Base-by-base conservation (phyloP, 1,284 basidiomycete species). In the Boletus semigastroideus region DNA sequence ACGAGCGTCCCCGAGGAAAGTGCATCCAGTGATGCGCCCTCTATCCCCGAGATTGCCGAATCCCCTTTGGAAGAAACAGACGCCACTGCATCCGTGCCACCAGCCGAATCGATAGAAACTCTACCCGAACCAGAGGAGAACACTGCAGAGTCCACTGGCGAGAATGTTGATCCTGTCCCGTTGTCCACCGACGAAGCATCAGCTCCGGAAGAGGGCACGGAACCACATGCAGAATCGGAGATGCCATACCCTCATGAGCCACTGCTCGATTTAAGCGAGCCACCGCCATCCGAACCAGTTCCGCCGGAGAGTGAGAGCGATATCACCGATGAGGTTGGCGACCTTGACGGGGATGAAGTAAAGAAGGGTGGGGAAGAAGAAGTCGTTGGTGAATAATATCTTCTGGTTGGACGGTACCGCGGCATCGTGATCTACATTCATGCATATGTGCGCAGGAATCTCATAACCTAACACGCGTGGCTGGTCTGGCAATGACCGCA, bases 291-390 rank as follows among this genome's bases (percentile, higher is more conserved):
- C 41, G 65, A 67, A 38, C 66, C 66, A 8, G 56, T 68, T 30
- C 67, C 62, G 0, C 65, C 65, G 48, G 65, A 67, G 52, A 68
- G 57, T 43, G 65, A 71, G 48, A 69, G 68, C 57, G 65, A 71
- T 63, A 71, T 67, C 61, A 64, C 65, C 55, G 69, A 71, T 38
- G 67, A 71, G 48, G 62, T 42, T 40, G 55, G 47, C 52, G 61
- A 42, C 33, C 36, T 36, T 46, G 64, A 51, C 42, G 54, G 51
- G 40, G 47, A 67, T 55, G 63, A 65, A 53, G 45, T 47, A 36
- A 56, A 13, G 37, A 47, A 36, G 36, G 51, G 38, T 34, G 53
- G 43, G 39, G 65, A 49, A 53, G 55, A 58, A 52, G 62, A 49
- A 59, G 46, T 41, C 19, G 41, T 27, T 53, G 44, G 33, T 14